Evolutionary conservation across 176 grass and related monocot species (phyloP).

Genomic region (Ananas comosus): DNA sequence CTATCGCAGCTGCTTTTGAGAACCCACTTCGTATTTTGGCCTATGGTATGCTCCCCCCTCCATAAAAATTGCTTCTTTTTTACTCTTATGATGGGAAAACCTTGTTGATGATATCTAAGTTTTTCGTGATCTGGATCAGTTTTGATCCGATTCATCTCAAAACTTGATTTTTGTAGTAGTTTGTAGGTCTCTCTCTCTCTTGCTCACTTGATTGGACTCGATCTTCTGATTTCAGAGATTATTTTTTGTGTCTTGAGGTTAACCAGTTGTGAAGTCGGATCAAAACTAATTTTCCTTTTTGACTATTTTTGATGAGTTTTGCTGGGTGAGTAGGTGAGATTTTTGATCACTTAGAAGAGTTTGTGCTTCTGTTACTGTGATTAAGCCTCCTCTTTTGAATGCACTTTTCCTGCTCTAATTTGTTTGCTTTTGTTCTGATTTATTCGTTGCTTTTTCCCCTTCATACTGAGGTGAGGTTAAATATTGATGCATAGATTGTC

Average conservation of each 20-base stretch:
- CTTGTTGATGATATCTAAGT: neutral
- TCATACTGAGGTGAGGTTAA: too few species aligned
- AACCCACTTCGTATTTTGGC: neutral
- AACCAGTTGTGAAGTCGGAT: too few species aligned
- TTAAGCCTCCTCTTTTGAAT: too few species aligned
- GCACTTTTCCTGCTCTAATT: too few species aligned
- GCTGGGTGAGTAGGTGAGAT: too few species aligned
- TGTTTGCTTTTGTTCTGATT: too few species aligned
- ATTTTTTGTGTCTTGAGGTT: too few species aligned
- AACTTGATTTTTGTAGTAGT: neutral
- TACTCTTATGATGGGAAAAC: neutral
- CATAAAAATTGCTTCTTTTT: conserved; percentile 2
- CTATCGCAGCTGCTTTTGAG: neutral
- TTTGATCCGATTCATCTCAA: neutral
- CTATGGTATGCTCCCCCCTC: neutral
- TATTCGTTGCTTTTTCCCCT: too few species aligned
- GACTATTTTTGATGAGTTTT: too few species aligned
- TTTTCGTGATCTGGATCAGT: neutral
- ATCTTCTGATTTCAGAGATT: neutral
- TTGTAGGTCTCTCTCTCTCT: conserved; percentile 1
- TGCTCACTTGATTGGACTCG: neutral
- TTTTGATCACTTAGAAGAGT: too few species aligned
- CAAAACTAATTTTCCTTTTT: too few species aligned
- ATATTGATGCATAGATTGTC: neutral
- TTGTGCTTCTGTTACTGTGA: too few species aligned